Evolutionary conservation across 345 rosid species (phyloP), one percentile per base, ranked within the genome.

Genomic region (Combretum micranthum): DNA sequence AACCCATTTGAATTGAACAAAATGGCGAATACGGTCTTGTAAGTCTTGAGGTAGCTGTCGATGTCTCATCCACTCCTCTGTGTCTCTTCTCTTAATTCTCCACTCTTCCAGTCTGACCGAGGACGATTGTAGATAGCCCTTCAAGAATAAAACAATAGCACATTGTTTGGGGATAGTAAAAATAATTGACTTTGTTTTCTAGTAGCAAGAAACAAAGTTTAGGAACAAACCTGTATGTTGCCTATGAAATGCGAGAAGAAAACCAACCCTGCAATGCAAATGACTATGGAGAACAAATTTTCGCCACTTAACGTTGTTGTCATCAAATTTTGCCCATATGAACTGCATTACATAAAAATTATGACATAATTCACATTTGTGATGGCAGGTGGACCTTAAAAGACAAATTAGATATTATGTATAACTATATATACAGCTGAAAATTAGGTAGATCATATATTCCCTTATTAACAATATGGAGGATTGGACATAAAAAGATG

Each of bases 61-160:
- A 57, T 87, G 97, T 71, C 88, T 81, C 93, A 90, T 90, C 97
- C 97, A 90, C 71, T 90, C 97, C 65, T 90, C 97, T 11, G 95
- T 87, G 60, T 90, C 97, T 71, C 88, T 84, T 68, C 95, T 67
- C 60, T 74, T 70, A 7, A 90, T 76, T 67, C 95, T 87, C 96
- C 97, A 90, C 62, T 90, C 97, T 44, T 90, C 96, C 53, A 84
- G 48, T 76, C 93, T 85, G 16, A 85, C 86, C 18, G 86, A 70
- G 39, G 93, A 75, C n/a, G 97, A 87, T 90, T 84, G 84, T 68
- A 90, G 76, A 68, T 84, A 87, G 45, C 76, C 78, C 97, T 84
- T 68, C 68, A 69, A 62, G 45, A 25, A 68, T 22, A n/a, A n/a
- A n/a, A 46, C 47, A 55, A 46, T 13, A 25, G 45, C 4, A 2